Conservation (phyloP, 441 rosid species). For the Jatropha multifida region DNA sequence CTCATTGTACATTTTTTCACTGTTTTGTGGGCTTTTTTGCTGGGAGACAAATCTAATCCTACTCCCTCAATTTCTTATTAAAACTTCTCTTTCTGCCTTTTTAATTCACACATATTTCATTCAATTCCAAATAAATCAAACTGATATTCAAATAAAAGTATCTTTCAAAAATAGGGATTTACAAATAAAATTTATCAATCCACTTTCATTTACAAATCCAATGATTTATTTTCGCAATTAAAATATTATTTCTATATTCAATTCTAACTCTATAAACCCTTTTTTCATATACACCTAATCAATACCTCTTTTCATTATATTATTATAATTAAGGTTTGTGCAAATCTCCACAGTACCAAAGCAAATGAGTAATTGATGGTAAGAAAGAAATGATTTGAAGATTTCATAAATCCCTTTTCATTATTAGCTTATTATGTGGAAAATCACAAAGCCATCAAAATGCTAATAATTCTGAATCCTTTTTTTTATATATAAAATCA, state of each 20-base stretch:
- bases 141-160: no score
- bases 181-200: no score
- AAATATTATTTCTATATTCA: no score
- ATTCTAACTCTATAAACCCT: no score
- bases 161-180: no score
- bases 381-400: background rate
- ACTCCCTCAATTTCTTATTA: background rate
- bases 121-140: no score
- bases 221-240: no score
- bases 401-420: background rate
- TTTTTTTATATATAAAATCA: background rate
- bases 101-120: no score
- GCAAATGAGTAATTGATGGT: background rate
- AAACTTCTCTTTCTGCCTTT: background rate
- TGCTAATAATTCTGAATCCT: background rate
- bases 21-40: background rate
- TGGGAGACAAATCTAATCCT: background rate
- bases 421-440: conserved; percentile 3
- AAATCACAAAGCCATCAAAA: background rate
- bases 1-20: background rate
- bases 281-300: background rate
- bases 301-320: background rate
- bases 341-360: background rate
- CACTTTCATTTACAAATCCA: no score
- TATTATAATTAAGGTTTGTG: no score